Evolutionary conservation across 805 yeast genomes (phyloP).

Genomic region (Candida namnaoensis): DNA sequence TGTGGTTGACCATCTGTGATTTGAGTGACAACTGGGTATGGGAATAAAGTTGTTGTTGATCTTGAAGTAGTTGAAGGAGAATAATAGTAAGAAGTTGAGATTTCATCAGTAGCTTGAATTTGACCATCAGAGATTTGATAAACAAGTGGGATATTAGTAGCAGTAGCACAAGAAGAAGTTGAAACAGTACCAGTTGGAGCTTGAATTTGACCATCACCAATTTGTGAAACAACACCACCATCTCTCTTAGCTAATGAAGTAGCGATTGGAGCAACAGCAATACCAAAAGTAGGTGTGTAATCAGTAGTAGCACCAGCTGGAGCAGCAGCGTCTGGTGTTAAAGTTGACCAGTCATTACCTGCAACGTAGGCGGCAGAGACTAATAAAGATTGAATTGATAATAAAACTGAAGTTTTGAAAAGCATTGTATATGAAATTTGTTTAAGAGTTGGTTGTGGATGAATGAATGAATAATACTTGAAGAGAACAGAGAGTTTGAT

Average conservation of each 20-base stretch:
- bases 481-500: too few relatives aligned
- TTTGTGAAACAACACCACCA: background rate
- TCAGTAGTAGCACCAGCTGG: constrained; percentile 27
- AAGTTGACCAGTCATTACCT: constrained; percentile 37
- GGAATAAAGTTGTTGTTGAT: too few relatives aligned
- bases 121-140: constrained; percentile 62
- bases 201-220: constrained; percentile 4
- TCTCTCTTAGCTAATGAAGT: background rate
- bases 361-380: constrained; percentile 69
- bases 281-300: constrained; percentile 30
- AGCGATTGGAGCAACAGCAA: constrained; percentile 4
- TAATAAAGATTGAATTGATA: too few relatives aligned
- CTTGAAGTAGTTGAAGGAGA: too few relatives aligned
- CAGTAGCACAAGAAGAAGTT: constrained; percentile 26
- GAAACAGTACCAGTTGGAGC: constrained; percentile 23
- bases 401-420: too few relatives aligned
- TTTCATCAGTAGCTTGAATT: constrained; percentile 44
- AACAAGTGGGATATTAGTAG: too few relatives aligned
- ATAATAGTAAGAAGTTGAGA: too few relatives aligned
- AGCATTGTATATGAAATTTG: too few relatives aligned
- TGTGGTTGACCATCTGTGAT: too few relatives aligned
- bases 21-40: too few relatives aligned
- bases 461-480: too few relatives aligned
- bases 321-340: constrained; percentile 30
- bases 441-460: too few relatives aligned